A percentile compares a stretch with the other conserved stretches of the same genome.
phyloP scores from a whole-genome alignment of 2,329 filamentous ascomycete species.

The Trichophyton schoenleinii region DNA sequence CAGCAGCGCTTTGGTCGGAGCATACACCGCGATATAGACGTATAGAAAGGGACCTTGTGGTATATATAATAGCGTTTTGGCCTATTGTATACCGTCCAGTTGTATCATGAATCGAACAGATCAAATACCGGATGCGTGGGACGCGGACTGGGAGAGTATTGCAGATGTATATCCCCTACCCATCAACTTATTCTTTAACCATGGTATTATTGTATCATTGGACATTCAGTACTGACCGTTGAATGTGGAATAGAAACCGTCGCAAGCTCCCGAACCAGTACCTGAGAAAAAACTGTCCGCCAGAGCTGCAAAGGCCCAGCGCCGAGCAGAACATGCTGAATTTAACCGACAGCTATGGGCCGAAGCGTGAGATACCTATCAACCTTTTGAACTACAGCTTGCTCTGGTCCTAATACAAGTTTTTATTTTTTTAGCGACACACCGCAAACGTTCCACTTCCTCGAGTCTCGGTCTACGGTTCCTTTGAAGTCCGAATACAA shows the following conservation, averaged over 20 bases:
- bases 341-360: slow-evolving; percentile 80
- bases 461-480: slow-evolving; percentile 50
- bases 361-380: slow-evolving; percentile 50
- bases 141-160: slow-evolving; percentile 75
- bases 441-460: slow-evolving; percentile 60
- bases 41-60: background rate
- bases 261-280: slow-evolving; percentile 18
- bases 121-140: slow-evolving; percentile 68
- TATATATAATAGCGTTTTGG: background rate
- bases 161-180: slow-evolving; percentile 47
- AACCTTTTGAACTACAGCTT: background rate
- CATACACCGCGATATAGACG: background rate
- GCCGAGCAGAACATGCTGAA: slow-evolving; percentile 66
- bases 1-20: background rate
- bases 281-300: slow-evolving; percentile 34
- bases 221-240: too few relatives aligned
- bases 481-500: slow-evolving; percentile 63
- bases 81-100: background rate
- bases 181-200: background rate
- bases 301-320: slow-evolving; percentile 61
- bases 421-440: slow-evolving; percentile 46
- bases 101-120: slow-evolving; percentile 31
- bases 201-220: background rate
- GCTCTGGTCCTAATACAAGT: background rate
- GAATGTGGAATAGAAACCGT: slow-evolving; percentile 21